Conservation (phyloP, 2,329 filamentous ascomycete genomes). For the Aureobasidium sp. region DNA sequence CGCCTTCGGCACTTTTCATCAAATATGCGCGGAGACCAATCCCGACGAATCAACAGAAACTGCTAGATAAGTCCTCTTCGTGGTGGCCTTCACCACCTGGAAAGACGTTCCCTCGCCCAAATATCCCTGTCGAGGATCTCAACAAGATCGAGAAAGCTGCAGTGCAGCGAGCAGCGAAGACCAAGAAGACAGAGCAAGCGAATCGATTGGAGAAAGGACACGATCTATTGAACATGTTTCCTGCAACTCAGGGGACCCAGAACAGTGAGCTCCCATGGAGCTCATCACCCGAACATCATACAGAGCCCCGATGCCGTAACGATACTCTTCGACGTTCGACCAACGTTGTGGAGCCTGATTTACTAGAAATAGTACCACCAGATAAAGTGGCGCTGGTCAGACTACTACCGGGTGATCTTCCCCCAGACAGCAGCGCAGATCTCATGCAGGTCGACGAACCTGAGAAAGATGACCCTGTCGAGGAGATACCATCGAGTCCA, state of each 20-base stretch:
- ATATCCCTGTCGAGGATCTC: constrained; percentile 43
- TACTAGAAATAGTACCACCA: neutral
- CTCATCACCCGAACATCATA: neutral
- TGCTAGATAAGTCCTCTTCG: constrained; percentile 52
- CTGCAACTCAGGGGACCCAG: neutral
- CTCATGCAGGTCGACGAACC: neutral
- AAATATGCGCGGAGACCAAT: constrained; percentile 34
- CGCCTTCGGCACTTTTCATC: constrained; percentile 14
- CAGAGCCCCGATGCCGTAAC: neutral
- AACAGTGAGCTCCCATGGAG: neutral
- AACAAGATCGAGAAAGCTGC: constrained; percentile 23
- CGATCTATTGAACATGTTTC: neutral
- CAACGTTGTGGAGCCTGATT: neutral
- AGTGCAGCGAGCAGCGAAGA: neutral
- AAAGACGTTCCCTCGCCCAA: constrained; percentile 37
- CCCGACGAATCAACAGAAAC: constrained; percentile 52
- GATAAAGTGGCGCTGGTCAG: neutral
- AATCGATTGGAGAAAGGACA: neutral
- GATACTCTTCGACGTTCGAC: constrained; percentile 9
- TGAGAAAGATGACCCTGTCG: neutral
- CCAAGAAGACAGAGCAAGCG: neutral
- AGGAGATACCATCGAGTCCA: constrained; percentile 1
- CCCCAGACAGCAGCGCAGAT: constrained; percentile 18
- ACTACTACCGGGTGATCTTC: neutral
- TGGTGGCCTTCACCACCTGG: constrained; percentile 43